Conservation (phyloP, 352 stramenopile genomes). For the Globisporangium megalacanthum region DNA sequence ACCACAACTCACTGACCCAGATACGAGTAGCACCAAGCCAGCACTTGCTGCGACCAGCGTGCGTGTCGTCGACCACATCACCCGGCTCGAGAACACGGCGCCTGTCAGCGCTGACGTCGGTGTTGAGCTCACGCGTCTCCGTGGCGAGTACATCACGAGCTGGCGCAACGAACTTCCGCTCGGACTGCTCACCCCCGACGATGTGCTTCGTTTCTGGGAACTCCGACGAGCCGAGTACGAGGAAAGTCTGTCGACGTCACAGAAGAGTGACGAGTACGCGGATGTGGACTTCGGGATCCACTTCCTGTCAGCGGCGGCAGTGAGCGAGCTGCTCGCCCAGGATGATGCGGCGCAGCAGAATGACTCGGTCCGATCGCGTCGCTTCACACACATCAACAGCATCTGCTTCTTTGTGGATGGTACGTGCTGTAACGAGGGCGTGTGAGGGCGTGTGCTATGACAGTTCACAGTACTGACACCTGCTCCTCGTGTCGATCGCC, state of each 20-base stretch:
- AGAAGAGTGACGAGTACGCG: background rate
- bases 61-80: slow-evolving; percentile 14
- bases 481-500: too few species aligned
- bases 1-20: slow-evolving; percentile 1
- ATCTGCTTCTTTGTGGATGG: slow-evolving; percentile 75
- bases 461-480: too few species aligned
- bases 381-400: slow-evolving; percentile 52
- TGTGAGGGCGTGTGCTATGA: too few species aligned
- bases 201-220: slow-evolving; percentile 33
- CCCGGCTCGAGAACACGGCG: slow-evolving; percentile 19
- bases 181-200: slow-evolving; percentile 21
- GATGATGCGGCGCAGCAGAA: slow-evolving; percentile 5
- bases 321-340: slow-evolving; percentile 26
- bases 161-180: slow-evolving; percentile 18
- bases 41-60: slow-evolving; percentile 18
- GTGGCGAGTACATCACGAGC: slow-evolving; percentile 25
- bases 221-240: slow-evolving; percentile 16
- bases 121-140: slow-evolving; percentile 18
- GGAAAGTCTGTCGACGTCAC: background rate
- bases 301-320: slow-evolving; percentile 30
- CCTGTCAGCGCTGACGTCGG: slow-evolving; percentile 18
- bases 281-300: slow-evolving; percentile 20
- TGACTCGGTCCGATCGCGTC: slow-evolving; percentile 5
- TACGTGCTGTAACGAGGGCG: slow-evolving; percentile 8
- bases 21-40: background rate